These are phyloP conservation scores for Salicornia ramosissima DNA, from an alignment of 148 eudicot species.

Conservation along the genomic window DNA sequence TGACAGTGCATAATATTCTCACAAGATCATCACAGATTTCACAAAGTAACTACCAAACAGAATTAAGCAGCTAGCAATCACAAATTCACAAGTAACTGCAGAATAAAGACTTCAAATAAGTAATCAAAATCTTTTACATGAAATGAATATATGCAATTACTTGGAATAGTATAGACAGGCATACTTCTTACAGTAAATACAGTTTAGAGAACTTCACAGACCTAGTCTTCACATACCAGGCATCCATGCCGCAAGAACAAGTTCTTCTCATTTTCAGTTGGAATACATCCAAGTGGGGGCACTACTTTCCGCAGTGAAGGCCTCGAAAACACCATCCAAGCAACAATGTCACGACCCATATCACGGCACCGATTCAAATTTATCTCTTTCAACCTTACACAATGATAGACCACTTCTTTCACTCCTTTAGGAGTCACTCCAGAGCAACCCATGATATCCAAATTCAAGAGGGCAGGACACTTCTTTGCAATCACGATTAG, in stretches of 20 bases:
- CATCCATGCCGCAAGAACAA: slow-evolving; percentile 58
- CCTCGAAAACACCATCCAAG: slow-evolving; percentile 46
- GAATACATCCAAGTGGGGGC: slow-evolving; percentile 29
- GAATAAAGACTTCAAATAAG: not conserved
- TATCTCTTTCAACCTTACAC: slow-evolving; percentile 48
- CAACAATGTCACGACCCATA: slow-evolving; percentile 26
- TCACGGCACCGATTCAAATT: slow-evolving; percentile 44
- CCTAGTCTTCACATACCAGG: slow-evolving; percentile 31
- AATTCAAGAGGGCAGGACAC: slow-evolving; percentile 39
- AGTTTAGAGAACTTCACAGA: slow-evolving; percentile 15
- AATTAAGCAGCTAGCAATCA: not conserved
- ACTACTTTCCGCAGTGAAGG: slow-evolving; percentile 50
- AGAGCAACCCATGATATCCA: slow-evolving; percentile 48
- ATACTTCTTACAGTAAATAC: slow-evolving; percentile 12
- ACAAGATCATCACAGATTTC: not conserved
- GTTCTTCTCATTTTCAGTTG: slow-evolving; percentile 26
- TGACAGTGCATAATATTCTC: not conserved
- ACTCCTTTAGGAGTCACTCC: slow-evolving; percentile 37
- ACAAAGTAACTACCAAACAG: not conserved
- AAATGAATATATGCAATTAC: not conserved
- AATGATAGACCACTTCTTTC: slow-evolving; percentile 34
- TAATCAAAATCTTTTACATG: not conserved
- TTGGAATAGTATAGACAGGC: slow-evolving; percentile 4
- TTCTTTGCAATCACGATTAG: slow-evolving; percentile 39
- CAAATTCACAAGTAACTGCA: not conserved